Percentiles rank a stretch among this genome's conserved stretches.
Conservation (phyloP, 768 basidiomycete species). For the Dacryopinax primogenitus region DNA sequence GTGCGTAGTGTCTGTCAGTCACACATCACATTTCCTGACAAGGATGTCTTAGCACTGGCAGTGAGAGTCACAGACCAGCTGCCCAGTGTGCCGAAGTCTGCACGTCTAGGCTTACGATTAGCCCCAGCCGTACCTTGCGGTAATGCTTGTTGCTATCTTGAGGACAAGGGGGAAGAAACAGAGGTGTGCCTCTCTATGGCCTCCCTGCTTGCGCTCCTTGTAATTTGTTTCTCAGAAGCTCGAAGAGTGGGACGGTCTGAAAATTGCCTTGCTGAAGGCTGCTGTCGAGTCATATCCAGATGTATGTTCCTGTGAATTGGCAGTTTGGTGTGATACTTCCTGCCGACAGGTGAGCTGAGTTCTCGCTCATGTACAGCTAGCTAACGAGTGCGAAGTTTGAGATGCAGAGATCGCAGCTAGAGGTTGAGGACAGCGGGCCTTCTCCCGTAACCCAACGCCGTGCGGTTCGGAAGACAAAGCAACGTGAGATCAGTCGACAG, state of each 20-base stretch:
- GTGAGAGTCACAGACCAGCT: not conserved
- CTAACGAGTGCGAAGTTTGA: not conserved
- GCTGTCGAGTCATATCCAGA: not conserved
- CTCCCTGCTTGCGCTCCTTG: not conserved
- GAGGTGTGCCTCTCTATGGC: not conserved
- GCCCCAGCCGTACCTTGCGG: not conserved
- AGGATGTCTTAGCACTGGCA: not conserved
- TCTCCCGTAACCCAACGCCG: no score
- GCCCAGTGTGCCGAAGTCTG: not conserved
- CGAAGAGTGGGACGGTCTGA: not conserved
- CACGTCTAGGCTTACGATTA: no score
- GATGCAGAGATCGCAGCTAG: not conserved
- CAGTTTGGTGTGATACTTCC: not conserved
- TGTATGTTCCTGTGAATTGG: not conserved
- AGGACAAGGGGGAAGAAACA: not conserved
- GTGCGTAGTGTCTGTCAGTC: not conserved
- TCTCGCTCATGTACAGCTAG: not conserved
- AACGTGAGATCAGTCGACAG: no score
- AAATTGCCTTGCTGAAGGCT: not conserved
- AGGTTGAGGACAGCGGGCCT: no score
- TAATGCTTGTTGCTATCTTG: not conserved
- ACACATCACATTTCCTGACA: not conserved
- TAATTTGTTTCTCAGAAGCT: not conserved
- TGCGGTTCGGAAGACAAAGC: no score
- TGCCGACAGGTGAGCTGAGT: not conserved